These are phyloP conservation scores for Auricularia heimuer DNA, from an alignment of 768 basidiomycete species.

Conservation along the genomic window DNA sequence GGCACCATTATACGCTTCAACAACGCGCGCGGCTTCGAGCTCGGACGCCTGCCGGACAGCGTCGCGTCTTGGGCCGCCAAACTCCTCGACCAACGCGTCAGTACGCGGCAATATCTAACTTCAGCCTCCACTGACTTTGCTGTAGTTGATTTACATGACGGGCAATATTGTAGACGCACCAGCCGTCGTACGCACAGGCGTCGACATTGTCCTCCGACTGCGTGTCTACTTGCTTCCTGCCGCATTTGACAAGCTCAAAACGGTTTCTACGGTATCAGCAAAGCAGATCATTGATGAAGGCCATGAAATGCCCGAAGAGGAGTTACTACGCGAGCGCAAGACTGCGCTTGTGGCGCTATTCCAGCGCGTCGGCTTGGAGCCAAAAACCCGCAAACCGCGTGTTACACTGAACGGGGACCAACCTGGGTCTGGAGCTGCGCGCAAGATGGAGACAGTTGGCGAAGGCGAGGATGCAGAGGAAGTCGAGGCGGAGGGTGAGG, in stretches of 20 bases:
- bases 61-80: constrained; percentile 64
- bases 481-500: constrained; percentile 63
- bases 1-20: constrained; percentile 59
- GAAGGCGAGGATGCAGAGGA: constrained; percentile 78
- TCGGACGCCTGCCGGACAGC: constrained; percentile 66
- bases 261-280: constrained; percentile 21
- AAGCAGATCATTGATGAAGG: constrained; percentile 60
- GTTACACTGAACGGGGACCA: constrained; percentile 26
- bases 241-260: constrained; percentile 47
- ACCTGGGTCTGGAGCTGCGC: constrained; percentile 21
- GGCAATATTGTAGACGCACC: constrained; percentile 75
- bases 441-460: constrained; percentile 57
- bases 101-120: neutral
- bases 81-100: constrained; percentile 53
- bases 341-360: constrained; percentile 64
- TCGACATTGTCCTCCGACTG: constrained; percentile 67
- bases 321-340: constrained; percentile 71
- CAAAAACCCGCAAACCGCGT: constrained; percentile 32
- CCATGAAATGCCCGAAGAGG: constrained; percentile 70
- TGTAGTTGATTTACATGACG: constrained; percentile 56
- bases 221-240: constrained; percentile 56
- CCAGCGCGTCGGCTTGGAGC: constrained; percentile 58
- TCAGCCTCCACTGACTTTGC: neutral
- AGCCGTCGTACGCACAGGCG: constrained; percentile 56
- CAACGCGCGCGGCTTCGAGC: constrained; percentile 59